Evolutionary conservation across 306 rosid species (phyloP), one percentile per base, ranked within the genome.

Genomic region (Prunus davidiana): DNA sequence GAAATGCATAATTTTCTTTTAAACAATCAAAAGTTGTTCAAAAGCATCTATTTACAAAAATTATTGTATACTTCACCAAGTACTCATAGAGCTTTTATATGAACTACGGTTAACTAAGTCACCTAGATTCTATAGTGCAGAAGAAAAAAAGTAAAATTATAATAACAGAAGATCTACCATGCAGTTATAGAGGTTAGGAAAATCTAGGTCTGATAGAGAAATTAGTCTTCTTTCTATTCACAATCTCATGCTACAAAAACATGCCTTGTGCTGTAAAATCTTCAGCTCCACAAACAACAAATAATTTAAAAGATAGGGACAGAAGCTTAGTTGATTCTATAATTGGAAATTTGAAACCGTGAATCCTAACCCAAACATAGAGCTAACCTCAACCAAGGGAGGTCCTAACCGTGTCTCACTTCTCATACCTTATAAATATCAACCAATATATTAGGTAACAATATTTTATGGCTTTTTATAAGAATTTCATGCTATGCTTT

Each of bases 1-100:
- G 69, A 70, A 68, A 76, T 50, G 76, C 61, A 16, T 55, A 74
- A 82, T 6, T 22, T 80, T 14, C 50, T 18, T 6, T 34, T 24
- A 43, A 49, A 55, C 34, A 60, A 38, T 64, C 50, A 32, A 9
- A 43, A 27, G 18, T 9, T 60, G 4, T 20, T 34, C 9, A 72
- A 22, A 20, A 57, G 76, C 76, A 57, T 46, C 24, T 20, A 8
- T 54, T 56, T 32, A 34, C 8, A 22, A 71, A 71, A 7, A 54
- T 3, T n/a, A 30, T 1, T 18, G 20, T 0, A 18, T 5, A 54
- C 63, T 71, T 54, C 63, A 54, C 20, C 75, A 71, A 54, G n/a
- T 34, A 19, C 50, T 15, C 49, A 64, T 64, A 5, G 63, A 20
- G 50, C 75, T 30, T 34, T 55, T 14, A 25, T 13, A 58, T 60